Evolutionary conservation across 768 basidiomycete species (phyloP).

Genomic region (Boletellus ananiceps): DNA sequence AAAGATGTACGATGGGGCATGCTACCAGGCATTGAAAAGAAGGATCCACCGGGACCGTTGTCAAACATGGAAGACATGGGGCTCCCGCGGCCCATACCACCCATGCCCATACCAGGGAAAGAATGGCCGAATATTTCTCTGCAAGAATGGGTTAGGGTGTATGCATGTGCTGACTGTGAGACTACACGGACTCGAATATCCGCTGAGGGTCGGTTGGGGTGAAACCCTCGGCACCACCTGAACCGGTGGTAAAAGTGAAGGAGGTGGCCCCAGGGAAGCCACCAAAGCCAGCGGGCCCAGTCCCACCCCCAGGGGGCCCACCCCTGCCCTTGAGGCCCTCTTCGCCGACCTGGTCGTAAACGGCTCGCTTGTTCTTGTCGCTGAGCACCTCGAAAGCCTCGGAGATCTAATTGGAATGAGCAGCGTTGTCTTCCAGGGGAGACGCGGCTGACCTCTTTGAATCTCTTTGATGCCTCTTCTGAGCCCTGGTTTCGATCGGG

Average conservation of each 20-base stretch:
- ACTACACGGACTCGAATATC: conserved; percentile 74
- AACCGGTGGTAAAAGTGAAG: conserved; percentile 53
- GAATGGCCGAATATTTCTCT: conserved; percentile 55
- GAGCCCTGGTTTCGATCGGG: conserved; percentile 87
- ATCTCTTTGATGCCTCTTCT: conserved; percentile 82
- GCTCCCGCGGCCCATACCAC: conserved; percentile 35
- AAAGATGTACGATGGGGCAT: conserved; percentile 48
- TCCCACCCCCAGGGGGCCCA: conserved; percentile 48
- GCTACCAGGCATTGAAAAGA: conserved; percentile 46
- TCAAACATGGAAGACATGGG: conserved; percentile 32
- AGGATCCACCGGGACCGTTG: conserved; percentile 37
- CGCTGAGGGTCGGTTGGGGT: conserved; percentile 77
- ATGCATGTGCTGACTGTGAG: neutral
- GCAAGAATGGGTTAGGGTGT: neutral
- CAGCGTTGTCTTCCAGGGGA: no score
- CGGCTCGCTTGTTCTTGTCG: conserved; percentile 76
- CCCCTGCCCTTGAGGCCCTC: conserved; percentile 83
- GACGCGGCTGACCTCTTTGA: conserved; percentile 68
- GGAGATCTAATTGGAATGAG: conserved; percentile 53
- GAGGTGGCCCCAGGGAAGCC: conserved; percentile 48
- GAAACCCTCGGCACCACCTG: conserved; percentile 50
- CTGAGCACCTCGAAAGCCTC: conserved; percentile 96
- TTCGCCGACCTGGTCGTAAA: conserved; percentile 94
- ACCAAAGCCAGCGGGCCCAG: conserved; percentile 33
- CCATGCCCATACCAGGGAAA: conserved; percentile 36